Percentiles rank a stretch among this genome's conserved stretches.
phyloP scores from a whole-genome alignment of 2,329 filamentous ascomycete genomes.

The Cylindrodendrum hubeiense region DNA sequence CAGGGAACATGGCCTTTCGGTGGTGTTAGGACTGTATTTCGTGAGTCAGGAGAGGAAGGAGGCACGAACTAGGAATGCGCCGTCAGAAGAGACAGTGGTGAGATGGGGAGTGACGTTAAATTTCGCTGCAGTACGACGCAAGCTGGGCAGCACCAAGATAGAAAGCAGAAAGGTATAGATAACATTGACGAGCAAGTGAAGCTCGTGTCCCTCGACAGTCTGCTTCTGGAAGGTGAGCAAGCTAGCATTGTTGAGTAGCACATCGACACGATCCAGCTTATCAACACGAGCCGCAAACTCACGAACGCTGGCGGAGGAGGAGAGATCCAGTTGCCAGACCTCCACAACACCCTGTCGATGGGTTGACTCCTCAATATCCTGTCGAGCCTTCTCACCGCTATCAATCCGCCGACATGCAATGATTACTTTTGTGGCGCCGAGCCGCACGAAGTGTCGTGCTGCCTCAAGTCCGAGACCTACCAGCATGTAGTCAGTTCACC shows the following conservation, averaged over 20 bases:
- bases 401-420: slow-evolving; percentile 54
- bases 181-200: slow-evolving; percentile 60
- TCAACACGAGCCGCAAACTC: slow-evolving; percentile 51
- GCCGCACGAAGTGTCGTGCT: slow-evolving; percentile 54
- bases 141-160: slow-evolving; percentile 55
- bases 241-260: slow-evolving; percentile 57
- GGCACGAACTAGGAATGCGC: slow-evolving; percentile 32
- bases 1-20: slow-evolving; percentile 48
- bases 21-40: background rate
- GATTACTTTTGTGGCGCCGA: slow-evolving; percentile 56
- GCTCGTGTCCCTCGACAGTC: slow-evolving; percentile 55
- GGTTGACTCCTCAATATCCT: slow-evolving; percentile 49
- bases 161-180: slow-evolving; percentile 60
- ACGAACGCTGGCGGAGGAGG: slow-evolving; percentile 50
- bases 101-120: slow-evolving; percentile 52
- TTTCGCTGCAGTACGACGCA: slow-evolving; percentile 51
- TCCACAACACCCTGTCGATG: slow-evolving; percentile 46
- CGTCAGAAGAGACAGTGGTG: slow-evolving; percentile 55
- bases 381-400: slow-evolving; percentile 56
- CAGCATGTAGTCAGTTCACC: background rate
- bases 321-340: slow-evolving; percentile 60
- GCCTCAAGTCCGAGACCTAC: slow-evolving; percentile 57
- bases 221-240: slow-evolving; percentile 30
- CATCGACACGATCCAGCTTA: slow-evolving; percentile 55
- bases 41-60: background rate